Evolutionary conservation across 2,329 filamentous ascomycete genomes (phyloP).

Genomic region (Geosmithia flava): DNA sequence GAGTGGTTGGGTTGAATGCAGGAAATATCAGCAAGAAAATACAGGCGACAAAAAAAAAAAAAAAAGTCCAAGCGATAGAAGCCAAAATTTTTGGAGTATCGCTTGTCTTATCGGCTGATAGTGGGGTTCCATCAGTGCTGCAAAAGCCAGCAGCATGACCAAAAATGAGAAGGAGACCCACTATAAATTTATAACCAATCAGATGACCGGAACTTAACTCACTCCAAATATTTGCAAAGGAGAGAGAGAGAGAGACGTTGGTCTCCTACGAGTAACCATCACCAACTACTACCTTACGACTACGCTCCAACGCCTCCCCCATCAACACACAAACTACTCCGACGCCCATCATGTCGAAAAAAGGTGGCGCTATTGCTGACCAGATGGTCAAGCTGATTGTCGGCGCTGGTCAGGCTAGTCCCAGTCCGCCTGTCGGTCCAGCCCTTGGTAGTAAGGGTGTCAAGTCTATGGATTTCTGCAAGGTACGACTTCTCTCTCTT

Average conservation of each 20-base stretch:
- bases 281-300: too few species aligned
- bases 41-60: not conserved
- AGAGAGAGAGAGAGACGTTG: too few species aligned
- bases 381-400: conserved; percentile 96
- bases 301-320: not conserved
- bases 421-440: conserved; percentile 90
- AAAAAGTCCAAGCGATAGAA: not conserved
- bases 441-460: conserved; percentile 95
- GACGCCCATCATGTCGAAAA: conserved; percentile 37
- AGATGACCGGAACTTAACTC: not conserved
- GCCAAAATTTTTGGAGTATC: not conserved
- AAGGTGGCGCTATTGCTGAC: conserved; percentile 33
- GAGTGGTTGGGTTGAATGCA: not conserved
- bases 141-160: too few species aligned
- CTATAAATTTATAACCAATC: not conserved
- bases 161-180: not conserved
- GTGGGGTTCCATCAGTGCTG: not conserved
- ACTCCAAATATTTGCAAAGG: too few species aligned
- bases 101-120: not conserved
- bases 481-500: conserved; percentile 42
- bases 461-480: conserved; percentile 99
- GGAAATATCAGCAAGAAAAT: not conserved
- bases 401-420: conserved; percentile 86
- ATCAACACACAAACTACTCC: conserved; percentile 3
- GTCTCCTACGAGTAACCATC: too few species aligned